Evolutionary conservation across 2,329 filamentous ascomycete genomes (phyloP).

Genomic region (Remersonia thermophila): DNA sequence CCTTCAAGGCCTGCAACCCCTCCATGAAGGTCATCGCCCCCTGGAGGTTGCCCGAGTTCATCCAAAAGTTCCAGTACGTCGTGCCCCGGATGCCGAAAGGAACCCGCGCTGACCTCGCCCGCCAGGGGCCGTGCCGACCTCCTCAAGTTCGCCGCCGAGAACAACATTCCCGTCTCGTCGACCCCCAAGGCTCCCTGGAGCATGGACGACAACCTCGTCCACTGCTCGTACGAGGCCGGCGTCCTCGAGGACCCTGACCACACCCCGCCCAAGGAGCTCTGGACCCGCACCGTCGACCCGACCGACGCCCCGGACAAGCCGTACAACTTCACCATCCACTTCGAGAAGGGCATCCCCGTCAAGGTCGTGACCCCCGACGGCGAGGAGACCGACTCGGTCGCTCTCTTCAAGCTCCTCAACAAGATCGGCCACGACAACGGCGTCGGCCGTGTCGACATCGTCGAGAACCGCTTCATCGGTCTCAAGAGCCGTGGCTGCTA

Average conservation of each 20-base stretch:
- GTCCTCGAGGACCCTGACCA: constrained; percentile 54
- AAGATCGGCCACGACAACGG: constrained; percentile 59
- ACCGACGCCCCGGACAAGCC: constrained; percentile 56
- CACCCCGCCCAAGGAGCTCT: constrained; percentile 65
- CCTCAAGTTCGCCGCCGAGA: constrained; percentile 55
- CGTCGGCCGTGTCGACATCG: constrained; percentile 72
- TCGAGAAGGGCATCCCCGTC: constrained; percentile 55
- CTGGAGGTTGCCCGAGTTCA: constrained; percentile 60
- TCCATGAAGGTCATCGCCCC: constrained; percentile 62
- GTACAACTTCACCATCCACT: constrained; percentile 58
- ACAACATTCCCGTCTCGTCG: constrained; percentile 58
- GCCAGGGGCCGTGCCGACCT: constrained; percentile 53
- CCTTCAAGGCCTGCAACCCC: constrained; percentile 34
- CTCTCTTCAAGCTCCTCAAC: constrained; percentile 61
- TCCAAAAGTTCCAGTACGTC: constrained; percentile 47
- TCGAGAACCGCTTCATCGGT: constrained; percentile 61
- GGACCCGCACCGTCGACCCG: constrained; percentile 61
- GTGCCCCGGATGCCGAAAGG: constrained; percentile 4
- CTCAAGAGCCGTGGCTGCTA: constrained; percentile 71
- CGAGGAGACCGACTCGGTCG: constrained; percentile 58
- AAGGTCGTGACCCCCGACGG: constrained; percentile 68
- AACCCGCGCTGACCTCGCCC: constrained; percentile 1
- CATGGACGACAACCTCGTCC: constrained; percentile 53
- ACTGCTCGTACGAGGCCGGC: constrained; percentile 71
- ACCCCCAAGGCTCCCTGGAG: constrained; percentile 56